Conservation (phyloP, 176 grass and related monocot species). For the Eleusine coracana region DNA sequence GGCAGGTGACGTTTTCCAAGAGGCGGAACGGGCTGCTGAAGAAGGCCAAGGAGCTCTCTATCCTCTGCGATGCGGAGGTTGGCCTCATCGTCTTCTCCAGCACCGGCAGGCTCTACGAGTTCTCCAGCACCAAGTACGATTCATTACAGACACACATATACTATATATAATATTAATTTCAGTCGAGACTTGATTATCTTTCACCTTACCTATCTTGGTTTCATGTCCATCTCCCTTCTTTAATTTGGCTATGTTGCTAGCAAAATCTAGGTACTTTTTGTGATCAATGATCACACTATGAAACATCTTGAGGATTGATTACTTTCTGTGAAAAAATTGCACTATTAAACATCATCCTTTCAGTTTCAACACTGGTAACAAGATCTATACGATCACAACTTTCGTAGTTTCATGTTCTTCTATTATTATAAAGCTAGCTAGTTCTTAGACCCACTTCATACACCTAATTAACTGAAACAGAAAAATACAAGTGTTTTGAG, state of each 20-base stretch:
- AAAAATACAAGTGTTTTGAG: background rate
- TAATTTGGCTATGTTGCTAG: background rate
- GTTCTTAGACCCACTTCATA: background rate
- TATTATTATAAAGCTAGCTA: background rate
- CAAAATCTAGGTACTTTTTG: background rate
- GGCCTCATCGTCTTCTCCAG: constrained; percentile 73
- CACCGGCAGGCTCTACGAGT: constrained; percentile 69
- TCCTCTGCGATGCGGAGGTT: constrained; percentile 76
- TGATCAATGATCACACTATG: background rate
- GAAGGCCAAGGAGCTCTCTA: constrained; percentile 76
- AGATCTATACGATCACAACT: background rate
- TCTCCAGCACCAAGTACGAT: constrained; percentile 65
- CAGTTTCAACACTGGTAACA: background rate
- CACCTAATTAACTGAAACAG: background rate
- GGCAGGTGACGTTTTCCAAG: constrained; percentile 86
- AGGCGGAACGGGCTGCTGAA: constrained; percentile 68
- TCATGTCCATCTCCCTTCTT: background rate
- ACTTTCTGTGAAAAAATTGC: background rate
- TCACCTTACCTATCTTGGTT: background rate
- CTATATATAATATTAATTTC: background rate
- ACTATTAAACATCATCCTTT: background rate
- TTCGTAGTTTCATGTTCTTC: background rate
- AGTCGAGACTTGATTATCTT: constrained; percentile 15
- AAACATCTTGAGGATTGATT: background rate
- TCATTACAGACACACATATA: background rate